Conservation (phyloP, 352 stramenopile species). For the Pythium apleroticum region DNA sequence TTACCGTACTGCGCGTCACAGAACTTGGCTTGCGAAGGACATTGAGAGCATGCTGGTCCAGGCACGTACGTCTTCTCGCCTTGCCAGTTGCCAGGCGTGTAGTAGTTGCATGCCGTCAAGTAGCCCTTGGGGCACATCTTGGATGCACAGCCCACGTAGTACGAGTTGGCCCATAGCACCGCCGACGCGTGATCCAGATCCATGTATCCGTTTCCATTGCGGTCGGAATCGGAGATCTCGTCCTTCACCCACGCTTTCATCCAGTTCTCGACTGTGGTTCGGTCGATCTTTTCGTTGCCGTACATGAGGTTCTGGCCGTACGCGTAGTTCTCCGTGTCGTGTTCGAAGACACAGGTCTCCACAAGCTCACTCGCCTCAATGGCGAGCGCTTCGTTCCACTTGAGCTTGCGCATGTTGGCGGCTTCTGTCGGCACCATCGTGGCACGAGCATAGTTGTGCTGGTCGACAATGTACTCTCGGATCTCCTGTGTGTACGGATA, state of each 20-base stretch:
- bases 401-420: constrained; percentile 41
- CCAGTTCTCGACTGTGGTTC: constrained; percentile 31
- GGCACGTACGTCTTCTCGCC: constrained; percentile 34
- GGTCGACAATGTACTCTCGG: constrained; percentile 35
- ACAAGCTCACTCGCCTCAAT: constrained; percentile 41
- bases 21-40: constrained; percentile 27
- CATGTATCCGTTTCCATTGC: constrained; percentile 31
- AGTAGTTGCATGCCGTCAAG: constrained; percentile 45
- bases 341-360: constrained; percentile 38
- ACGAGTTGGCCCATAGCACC: constrained; percentile 41
- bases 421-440: constrained; percentile 27
- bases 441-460: constrained; percentile 37
- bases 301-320: constrained; percentile 48
- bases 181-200: constrained; percentile 41
- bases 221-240: constrained; percentile 33
- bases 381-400: constrained; percentile 39
- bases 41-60: constrained; percentile 34
- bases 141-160: constrained; percentile 37
- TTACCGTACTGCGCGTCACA: constrained; percentile 28
- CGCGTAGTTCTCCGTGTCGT: constrained; percentile 40
- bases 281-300: constrained; percentile 28
- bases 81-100: constrained; percentile 36
- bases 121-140: constrained; percentile 36
- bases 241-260: constrained; percentile 37
- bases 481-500: constrained; percentile 36